Evolutionary conservation across 768 basidiomycete genomes (phyloP), one percentile per base, ranked within the genome.

Genomic region (Russula vinacea): DNA sequence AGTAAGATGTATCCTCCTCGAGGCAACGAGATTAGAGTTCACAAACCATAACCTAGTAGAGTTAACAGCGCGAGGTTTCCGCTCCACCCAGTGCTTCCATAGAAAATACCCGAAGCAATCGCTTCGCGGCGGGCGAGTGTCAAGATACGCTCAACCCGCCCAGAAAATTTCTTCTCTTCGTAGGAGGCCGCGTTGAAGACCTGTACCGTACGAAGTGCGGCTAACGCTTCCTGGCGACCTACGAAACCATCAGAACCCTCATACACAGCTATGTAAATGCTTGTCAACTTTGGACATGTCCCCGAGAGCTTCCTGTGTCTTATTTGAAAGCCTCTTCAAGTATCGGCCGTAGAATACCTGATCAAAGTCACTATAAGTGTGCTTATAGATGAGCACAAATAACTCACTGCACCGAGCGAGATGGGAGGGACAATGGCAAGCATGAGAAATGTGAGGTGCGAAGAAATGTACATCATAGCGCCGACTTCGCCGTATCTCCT

Each of bases 281-380:
- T 29, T n/a, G 2, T 42, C 22, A 10, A 64, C 80, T 75, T 84
- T 94, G 39, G 94, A 92, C 94, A 96, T 94, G 60, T 96, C 94
- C 60, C 95, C 95, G 58, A 97, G 83, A 1, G 95, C 93, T 71
- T 94, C 94, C 74, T 99, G 96, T 7, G 96, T 95, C 70, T 87
- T 79, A 70, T 92, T 93, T 8, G 92, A 92, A 3, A 99, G 83
- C 65, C 87, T 89, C 73, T 94, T 93, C 59, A 99, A 77, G 76
- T 98, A 99, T 14, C 94, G 86, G 67, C 96, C 95, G 70, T 99
- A 99, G 73, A 94, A 90, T 14, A 98, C 92, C 90, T 96, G 66
- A 58, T 62, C 69, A 71, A 64, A 62, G 14, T 51, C 53, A 39
- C 56, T 59, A 56, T 47, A 68, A 17, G 73, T 67, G 13, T 17